Percentiles rank a stretch among this genome's conserved stretches.
phyloP scores from a whole-genome alignment of 768 basidiomycete genomes.

The Suillus paluster region DNA sequence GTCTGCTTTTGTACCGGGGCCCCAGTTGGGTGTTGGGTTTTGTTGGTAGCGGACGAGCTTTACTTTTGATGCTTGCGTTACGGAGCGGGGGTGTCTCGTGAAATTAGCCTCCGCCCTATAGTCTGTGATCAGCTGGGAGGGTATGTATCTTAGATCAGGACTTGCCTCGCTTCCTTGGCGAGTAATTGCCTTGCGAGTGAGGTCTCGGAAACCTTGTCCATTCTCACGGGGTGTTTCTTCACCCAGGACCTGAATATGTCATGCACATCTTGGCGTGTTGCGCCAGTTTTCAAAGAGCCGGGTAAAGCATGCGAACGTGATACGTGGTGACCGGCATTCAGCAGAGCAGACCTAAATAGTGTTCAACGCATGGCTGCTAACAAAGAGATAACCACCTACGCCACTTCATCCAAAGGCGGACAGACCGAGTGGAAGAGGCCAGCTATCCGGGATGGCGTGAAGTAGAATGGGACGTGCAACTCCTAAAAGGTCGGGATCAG shows the following conservation, averaged over 20 bases:
- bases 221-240: constrained; percentile 78
- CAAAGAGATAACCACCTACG: constrained; percentile 51
- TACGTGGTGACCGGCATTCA: constrained; percentile 82
- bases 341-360: constrained; percentile 74
- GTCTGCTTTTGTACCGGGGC: constrained; percentile 73
- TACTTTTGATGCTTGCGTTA: constrained; percentile 61
- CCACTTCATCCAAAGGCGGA: constrained; percentile 74
- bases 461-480: constrained; percentile 79
- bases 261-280: constrained; percentile 68
- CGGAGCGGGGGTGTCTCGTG: constrained; percentile 67
- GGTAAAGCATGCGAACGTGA: constrained; percentile 91
- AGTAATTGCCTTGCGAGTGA: constrained; percentile 76
- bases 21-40: constrained; percentile 94
- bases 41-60: constrained; percentile 89
- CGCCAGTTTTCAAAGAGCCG: constrained; percentile 92
- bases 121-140: not conserved
- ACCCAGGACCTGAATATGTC: constrained; percentile 89
- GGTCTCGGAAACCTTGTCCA: constrained; percentile 76
- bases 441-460: constrained; percentile 80
- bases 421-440: constrained; percentile 82
- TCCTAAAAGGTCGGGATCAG: constrained; percentile 53
- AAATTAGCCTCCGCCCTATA: constrained; percentile 73
- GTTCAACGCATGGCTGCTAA: not conserved
- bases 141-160: constrained; percentile 9
- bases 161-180: constrained; percentile 69